Conservation (phyloP, 1,284 basidiomycete species). For the Pulveroboletus sp. region DNA sequence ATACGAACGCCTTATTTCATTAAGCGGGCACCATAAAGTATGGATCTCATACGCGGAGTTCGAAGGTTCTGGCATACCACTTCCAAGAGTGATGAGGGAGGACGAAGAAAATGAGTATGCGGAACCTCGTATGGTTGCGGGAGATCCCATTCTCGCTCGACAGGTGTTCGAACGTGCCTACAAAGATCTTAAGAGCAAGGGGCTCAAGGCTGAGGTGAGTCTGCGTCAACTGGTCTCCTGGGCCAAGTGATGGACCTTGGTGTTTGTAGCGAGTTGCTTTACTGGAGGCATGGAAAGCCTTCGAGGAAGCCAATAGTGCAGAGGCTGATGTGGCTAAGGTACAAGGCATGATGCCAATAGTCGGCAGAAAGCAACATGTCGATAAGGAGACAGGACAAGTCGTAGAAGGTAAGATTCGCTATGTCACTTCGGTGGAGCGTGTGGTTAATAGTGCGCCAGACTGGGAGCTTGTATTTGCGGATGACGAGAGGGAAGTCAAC, state of each 20-base stretch:
- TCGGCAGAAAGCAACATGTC: slow-evolving; percentile 81
- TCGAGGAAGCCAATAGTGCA: slow-evolving; percentile 80
- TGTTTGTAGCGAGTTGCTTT: slow-evolving; percentile 75
- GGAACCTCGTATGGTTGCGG: slow-evolving; percentile 65
- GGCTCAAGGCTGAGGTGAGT: slow-evolving; percentile 85
- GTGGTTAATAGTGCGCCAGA: slow-evolving; percentile 47
- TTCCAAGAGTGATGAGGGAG: slow-evolving; percentile 67
- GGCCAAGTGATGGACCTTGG: slow-evolving; percentile 1
- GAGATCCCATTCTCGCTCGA: slow-evolving; percentile 70
- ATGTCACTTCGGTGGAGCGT: neutral
- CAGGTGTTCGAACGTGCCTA: slow-evolving; percentile 85
- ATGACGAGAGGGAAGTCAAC: slow-evolving; percentile 91
- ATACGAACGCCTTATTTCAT: slow-evolving; percentile 85
- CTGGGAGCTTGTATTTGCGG: slow-evolving; percentile 93
- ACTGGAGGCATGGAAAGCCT: slow-evolving; percentile 91
- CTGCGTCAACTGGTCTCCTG: neutral
- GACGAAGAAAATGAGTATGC: slow-evolving; percentile 70
- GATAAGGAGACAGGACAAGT: slow-evolving; percentile 82
- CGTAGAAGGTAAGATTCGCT: slow-evolving; percentile 70
- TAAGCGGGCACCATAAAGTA: slow-evolving; percentile 94
- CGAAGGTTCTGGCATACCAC: slow-evolving; percentile 68
- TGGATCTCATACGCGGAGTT: slow-evolving; percentile 84
- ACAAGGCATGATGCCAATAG: slow-evolving; percentile 87
- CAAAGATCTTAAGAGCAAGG: slow-evolving; percentile 78
- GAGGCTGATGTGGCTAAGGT: slow-evolving; percentile 74